A percentile compares a stretch with the other conserved stretches of the same genome.
These are phyloP conservation scores for Wolfiporia cocos DNA, from an alignment of 1,284 basidiomycete genomes.

Conservation along the genomic window DNA sequence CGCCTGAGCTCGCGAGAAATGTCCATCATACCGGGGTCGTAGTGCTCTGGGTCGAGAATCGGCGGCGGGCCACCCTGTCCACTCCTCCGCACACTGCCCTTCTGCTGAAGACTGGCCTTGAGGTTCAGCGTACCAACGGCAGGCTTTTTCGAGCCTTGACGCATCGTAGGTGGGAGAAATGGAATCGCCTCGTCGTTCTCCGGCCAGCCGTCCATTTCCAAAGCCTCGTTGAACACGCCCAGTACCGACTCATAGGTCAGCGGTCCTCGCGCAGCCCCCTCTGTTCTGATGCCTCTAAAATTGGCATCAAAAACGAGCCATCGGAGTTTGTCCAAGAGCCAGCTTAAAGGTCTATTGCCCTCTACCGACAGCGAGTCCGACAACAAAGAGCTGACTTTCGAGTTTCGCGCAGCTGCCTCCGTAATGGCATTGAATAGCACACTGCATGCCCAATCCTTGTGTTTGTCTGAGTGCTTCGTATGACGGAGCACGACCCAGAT, in stretches of 20 bases:
- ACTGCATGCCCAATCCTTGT: background rate
- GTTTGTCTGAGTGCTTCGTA: background rate
- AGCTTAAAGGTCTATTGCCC: background rate
- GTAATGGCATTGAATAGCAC: background rate
- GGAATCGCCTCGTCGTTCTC: conserved; percentile 13
- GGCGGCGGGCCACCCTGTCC: no score
- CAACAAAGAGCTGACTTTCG: background rate
- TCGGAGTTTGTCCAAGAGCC: background rate
- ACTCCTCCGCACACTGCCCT: no score
- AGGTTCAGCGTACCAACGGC: no score
- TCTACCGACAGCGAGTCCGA: background rate
- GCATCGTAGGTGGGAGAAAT: conserved; percentile 19
- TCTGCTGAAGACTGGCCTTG: no score
- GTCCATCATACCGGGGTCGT: no score
- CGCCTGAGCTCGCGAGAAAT: no score
- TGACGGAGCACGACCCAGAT: conserved; percentile 1
- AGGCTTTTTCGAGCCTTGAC: no score
- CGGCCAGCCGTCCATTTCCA: background rate
- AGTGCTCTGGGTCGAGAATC: no score
- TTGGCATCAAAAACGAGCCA: background rate
- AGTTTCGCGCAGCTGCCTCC: background rate
- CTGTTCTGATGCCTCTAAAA: background rate
- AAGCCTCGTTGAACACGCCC: background rate
- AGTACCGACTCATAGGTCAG: background rate
- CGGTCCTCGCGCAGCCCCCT: background rate